Percentiles rank a stretch among this genome's conserved stretches.
phyloP scores from a whole-genome alignment of 164 flowering plant species.

The Malania oleifera region DNA sequence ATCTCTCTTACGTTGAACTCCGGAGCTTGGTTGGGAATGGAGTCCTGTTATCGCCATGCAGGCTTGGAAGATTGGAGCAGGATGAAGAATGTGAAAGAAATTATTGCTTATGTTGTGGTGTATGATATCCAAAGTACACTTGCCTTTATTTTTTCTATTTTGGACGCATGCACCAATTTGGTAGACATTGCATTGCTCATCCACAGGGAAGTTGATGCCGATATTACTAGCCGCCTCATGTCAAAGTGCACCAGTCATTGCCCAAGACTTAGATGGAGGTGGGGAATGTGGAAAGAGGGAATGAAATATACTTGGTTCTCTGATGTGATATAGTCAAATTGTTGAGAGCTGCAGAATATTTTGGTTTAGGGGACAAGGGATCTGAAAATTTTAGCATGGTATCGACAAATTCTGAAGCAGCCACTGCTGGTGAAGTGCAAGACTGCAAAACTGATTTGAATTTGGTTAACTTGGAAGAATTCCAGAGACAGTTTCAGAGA shows the following conservation, averaged over 20 bases:
- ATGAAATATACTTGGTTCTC: slow-evolving; percentile 23
- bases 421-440: no score
- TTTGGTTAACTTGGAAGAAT: no score
- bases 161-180: slow-evolving; percentile 30
- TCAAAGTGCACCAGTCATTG: slow-evolving; percentile 21
- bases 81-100: slow-evolving; percentile 23
- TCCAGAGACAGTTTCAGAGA: no score
- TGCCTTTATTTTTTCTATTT: slow-evolving; percentile 21
- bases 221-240: slow-evolving; percentile 20
- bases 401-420: no score
- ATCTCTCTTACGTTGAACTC: slow-evolving; percentile 26
- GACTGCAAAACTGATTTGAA: no score
- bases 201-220: slow-evolving; percentile 19
- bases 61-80: slow-evolving; percentile 13
- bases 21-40: slow-evolving; percentile 35
- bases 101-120: slow-evolving; percentile 26
- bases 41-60: slow-evolving; percentile 13
- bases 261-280: slow-evolving; percentile 39
- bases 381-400: no score
- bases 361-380: no score
- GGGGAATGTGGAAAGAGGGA: slow-evolving; percentile 42
- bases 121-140: slow-evolving; percentile 19
- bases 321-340: slow-evolving; percentile 8
- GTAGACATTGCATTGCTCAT: slow-evolving; percentile 27
- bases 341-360: no score